Evolutionary conservation across 73 alveolate genomes (phyloP).

Genomic region (Uronychia setigera): DNA sequence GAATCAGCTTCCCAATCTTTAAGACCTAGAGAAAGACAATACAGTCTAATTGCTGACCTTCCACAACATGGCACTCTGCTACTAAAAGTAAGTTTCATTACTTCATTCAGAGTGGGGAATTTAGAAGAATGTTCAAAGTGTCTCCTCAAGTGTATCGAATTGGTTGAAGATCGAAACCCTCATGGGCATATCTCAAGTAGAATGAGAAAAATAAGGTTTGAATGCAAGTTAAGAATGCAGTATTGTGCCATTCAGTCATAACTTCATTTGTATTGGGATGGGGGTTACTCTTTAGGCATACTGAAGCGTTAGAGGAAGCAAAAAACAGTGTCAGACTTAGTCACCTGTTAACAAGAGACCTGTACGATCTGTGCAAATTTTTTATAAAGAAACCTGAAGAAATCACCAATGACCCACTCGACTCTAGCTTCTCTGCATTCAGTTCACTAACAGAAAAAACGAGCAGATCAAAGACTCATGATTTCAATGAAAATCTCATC

Average conservation of each 20-base stretch:
- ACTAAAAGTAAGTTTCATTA: slow-evolving; percentile 19
- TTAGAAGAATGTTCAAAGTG: slow-evolving; percentile 52
- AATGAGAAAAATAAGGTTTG: slow-evolving; percentile 17
- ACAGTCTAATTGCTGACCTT: slow-evolving; percentile 18
- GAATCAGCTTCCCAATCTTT: slow-evolving; percentile 2
- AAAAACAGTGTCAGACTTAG: slow-evolving; percentile 33
- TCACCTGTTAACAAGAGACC: slow-evolving; percentile 29
- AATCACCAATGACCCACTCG: too few relatives aligned
- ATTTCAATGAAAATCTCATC: slow-evolving; percentile 22
- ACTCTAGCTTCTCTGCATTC: too few relatives aligned
- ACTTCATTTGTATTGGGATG: slow-evolving; percentile 16
- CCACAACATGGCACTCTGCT: slow-evolving; percentile 61
- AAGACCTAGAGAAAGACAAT: slow-evolving; percentile 36
- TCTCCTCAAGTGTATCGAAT: background rate
- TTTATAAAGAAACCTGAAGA: slow-evolving; percentile 20
- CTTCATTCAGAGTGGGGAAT: slow-evolving; percentile 8
- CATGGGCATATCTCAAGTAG: slow-evolving; percentile 27
- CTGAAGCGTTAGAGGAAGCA: slow-evolving; percentile 45
- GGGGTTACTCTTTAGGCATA: slow-evolving; percentile 9
- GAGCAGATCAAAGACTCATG: too few relatives aligned
- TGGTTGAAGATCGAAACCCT: background rate
- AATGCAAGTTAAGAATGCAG: slow-evolving; percentile 44
- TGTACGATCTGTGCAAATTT: slow-evolving; percentile 36
- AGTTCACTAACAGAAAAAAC: too few relatives aligned
- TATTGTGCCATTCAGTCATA: slow-evolving; percentile 50